Evolutionary conservation across 2,329 filamentous ascomycete species (phyloP).

Genomic region (Colletotrichum sojae): DNA sequence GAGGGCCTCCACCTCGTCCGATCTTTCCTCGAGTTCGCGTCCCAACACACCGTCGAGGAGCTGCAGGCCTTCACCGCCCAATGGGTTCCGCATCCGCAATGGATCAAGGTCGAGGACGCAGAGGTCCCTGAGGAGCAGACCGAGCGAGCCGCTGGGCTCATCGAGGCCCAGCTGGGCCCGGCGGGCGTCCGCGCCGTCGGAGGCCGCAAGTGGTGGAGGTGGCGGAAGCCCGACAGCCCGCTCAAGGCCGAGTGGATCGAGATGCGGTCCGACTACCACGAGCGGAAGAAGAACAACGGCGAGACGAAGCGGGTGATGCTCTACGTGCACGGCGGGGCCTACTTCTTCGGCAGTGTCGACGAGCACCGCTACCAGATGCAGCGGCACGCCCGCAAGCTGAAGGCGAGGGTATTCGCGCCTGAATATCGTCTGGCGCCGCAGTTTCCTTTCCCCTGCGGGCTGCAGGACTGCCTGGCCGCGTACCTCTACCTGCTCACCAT

Average conservation of each 20-base stretch:
- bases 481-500: constrained; percentile 86
- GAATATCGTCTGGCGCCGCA: constrained; percentile 91
- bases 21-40: constrained; percentile 86
- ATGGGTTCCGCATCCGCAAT: constrained; percentile 90
- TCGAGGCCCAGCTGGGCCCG: constrained; percentile 82
- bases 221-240: constrained; percentile 77
- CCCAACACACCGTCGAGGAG: constrained; percentile 92
- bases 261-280: constrained; percentile 86
- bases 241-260: constrained; percentile 95
- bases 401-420: constrained; percentile 89
- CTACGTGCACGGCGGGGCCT: constrained; percentile 94
- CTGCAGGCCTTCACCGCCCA: constrained; percentile 92
- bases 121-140: constrained; percentile 76
- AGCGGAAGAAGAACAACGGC: constrained; percentile 74
- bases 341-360: constrained; percentile 95
- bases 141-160: constrained; percentile 73
- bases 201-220: constrained; percentile 90
- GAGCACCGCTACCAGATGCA: constrained; percentile 99
- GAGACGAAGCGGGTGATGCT: constrained; percentile 85
- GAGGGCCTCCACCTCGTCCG: constrained; percentile 91
- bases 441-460: constrained; percentile 93
- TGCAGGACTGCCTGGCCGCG: constrained; percentile 90
- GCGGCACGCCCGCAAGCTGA: constrained; percentile 92
- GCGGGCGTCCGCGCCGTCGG: constrained; percentile 83
- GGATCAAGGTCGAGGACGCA: constrained; percentile 84